phyloP scores from a whole-genome alignment of 345 rosid species.

The Camelina hispida region DNA sequence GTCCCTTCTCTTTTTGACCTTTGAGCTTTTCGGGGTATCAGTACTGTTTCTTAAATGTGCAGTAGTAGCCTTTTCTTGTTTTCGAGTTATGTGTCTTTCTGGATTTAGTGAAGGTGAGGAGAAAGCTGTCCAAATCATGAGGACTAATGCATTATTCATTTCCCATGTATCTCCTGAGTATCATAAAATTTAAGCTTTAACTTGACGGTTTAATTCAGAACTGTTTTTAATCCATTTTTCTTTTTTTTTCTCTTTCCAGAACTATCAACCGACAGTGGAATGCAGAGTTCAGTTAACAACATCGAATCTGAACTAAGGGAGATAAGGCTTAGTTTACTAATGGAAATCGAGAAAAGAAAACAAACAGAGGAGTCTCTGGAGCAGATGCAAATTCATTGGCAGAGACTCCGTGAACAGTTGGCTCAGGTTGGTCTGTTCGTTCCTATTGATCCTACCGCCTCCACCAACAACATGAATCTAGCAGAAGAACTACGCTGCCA shows the following conservation, averaged over 20 bases:
- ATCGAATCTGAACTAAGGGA: slow-evolving; percentile 64
- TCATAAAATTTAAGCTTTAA: not conserved
- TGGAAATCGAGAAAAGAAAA: slow-evolving; percentile 82
- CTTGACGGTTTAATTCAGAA: not conserved
- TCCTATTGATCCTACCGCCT: slow-evolving; percentile 54
- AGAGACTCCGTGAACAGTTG: slow-evolving; percentile 66
- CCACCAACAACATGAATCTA: slow-evolving; percentile 49
- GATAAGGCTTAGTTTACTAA: slow-evolving; percentile 60
- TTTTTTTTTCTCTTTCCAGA: slow-evolving; percentile 50
- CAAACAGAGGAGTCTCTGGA: slow-evolving; percentile 70
- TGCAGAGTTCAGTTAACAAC: slow-evolving; percentile 49
- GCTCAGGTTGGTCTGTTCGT: slow-evolving; percentile 67
- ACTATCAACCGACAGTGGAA: slow-evolving; percentile 67
- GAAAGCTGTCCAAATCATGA: not conserved
- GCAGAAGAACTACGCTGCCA: slow-evolving; percentile 68
- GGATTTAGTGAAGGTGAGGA: not conserved
- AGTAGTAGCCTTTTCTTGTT: not conserved
- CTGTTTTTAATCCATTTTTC: slow-evolving; percentile 12
- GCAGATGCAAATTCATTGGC: slow-evolving; percentile 66
- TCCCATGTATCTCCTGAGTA: slow-evolving; percentile 3
- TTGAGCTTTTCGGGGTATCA: not conserved
- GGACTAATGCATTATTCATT: not conserved
- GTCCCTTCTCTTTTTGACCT: slow-evolving; percentile 1
- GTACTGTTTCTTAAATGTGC: slow-evolving; percentile 5
- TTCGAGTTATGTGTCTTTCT: not conserved